These are phyloP conservation scores for Artemisia tridentata DNA, from an alignment of 129 eudicot species.

Conservation along the genomic window DNA sequence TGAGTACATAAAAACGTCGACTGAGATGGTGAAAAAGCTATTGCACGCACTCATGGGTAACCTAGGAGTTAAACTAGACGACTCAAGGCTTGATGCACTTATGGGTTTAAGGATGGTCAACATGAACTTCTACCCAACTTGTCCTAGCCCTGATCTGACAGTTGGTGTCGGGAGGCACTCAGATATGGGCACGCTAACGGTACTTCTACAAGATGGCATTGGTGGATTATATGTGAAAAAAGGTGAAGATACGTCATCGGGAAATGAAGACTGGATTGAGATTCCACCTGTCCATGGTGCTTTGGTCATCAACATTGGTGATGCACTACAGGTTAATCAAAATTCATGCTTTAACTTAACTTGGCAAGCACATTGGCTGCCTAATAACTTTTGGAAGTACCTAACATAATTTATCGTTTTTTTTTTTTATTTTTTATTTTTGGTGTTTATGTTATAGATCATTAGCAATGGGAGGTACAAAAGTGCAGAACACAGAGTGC, in stretches of 20 bases:
- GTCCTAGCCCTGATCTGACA: constrained; percentile 53
- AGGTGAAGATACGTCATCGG: constrained; percentile 3
- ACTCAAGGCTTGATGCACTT: constrained; percentile 29
- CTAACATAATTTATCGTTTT: too few relatives aligned
- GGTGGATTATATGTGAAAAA: constrained; percentile 47
- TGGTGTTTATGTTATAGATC: constrained; percentile 24
- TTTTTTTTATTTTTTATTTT: background rate
- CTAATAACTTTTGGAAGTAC: background rate
- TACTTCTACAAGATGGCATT: constrained; percentile 50
- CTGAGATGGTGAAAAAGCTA: constrained; percentile 35
- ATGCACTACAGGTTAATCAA: constrained; percentile 37
- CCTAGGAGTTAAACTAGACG: constrained; percentile 34
- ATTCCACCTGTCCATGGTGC: constrained; percentile 51
- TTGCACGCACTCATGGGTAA: constrained; percentile 29
- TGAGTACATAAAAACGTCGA: constrained; percentile 36
- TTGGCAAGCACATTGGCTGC: background rate
- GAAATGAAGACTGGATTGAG: constrained; percentile 43
- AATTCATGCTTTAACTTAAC: background rate
- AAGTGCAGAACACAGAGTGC: constrained; percentile 48
- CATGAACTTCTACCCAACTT: constrained; percentile 47
- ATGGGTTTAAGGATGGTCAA: constrained; percentile 34
- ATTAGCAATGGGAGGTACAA: constrained; percentile 53
- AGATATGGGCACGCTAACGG: constrained; percentile 43
- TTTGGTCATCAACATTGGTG: constrained; percentile 53
- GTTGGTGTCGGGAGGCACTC: constrained; percentile 54